A percentile compares a stretch with the other conserved stretches of the same genome.
Evolutionary conservation across 2,329 filamentous ascomycete genomes (phyloP).

Genomic region (Helminthosporium solani): DNA sequence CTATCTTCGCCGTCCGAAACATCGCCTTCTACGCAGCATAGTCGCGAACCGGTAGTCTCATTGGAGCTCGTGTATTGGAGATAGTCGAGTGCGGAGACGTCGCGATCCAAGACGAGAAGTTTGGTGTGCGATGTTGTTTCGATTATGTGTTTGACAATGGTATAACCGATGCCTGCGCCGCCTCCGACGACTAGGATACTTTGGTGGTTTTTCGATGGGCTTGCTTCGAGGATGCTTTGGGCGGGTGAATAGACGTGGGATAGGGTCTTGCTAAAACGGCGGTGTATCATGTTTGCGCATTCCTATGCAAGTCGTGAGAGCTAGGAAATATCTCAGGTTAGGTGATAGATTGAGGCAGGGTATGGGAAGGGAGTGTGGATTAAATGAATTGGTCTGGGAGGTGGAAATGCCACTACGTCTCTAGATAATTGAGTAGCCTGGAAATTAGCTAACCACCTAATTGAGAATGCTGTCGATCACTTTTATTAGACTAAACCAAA

Average conservation of each 20-base stretch:
- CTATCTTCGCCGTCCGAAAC: slow-evolving; percentile 7
- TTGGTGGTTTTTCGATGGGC: slow-evolving; percentile 9
- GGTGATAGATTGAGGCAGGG: too few species aligned
- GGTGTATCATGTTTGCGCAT: too few species aligned
- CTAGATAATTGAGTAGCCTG: too few species aligned
- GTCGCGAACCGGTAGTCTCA: neutral
- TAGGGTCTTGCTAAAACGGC: too few species aligned
- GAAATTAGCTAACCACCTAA: too few species aligned
- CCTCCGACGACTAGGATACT: slow-evolving; percentile 28
- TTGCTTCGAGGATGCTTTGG: neutral
- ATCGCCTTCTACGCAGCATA: slow-evolving; percentile 10
- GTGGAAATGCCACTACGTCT: too few species aligned
- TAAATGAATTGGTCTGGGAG: too few species aligned
- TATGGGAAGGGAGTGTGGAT: too few species aligned
- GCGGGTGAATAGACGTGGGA: neutral
- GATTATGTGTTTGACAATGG: slow-evolving; percentile 17
- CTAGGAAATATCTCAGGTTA: too few species aligned
- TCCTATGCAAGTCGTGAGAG: too few species aligned
- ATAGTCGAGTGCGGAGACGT: neutral
- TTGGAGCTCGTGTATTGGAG: neutral
- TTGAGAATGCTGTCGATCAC: too few species aligned
- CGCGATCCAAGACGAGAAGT: slow-evolving; percentile 11
- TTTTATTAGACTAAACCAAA: too few species aligned
- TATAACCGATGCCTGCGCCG: slow-evolving; percentile 23
- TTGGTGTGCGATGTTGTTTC: slow-evolving; percentile 2